phyloP scores from a whole-genome alignment of 2,329 filamentous ascomycete genomes.

The Diaporthe destruens region DNA sequence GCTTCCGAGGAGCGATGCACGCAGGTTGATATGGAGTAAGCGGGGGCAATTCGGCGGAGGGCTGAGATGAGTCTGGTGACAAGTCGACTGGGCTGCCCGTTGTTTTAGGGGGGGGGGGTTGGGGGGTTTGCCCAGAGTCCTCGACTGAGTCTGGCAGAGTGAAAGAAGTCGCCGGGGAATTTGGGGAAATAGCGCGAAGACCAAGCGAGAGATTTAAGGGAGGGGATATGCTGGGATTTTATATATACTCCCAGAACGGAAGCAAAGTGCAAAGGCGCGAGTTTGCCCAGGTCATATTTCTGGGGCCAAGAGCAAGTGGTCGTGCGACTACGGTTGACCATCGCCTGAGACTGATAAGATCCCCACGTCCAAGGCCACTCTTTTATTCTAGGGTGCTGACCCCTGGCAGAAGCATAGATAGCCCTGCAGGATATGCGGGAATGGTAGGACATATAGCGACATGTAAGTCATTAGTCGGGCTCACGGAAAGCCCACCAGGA shows the following conservation, averaged over 20 bases:
- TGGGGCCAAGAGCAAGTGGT: slow-evolving; percentile 30
- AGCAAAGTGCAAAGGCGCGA: not conserved
- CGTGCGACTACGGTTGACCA: slow-evolving; percentile 41
- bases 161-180: not conserved
- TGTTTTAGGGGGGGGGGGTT: too few relatives aligned
- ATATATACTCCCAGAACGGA: not conserved
- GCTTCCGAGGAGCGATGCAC: slow-evolving; percentile 32
- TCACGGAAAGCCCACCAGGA: not conserved
- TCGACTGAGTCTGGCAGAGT: not conserved
- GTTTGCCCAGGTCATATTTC: slow-evolving; percentile 18
- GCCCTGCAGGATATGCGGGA: slow-evolving; percentile 12
- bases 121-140: not conserved
- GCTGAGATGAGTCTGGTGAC: not conserved
- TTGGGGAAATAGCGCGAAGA: not conserved
- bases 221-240: not conserved
- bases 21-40: slow-evolving; percentile 6
- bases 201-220: not conserved
- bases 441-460: slow-evolving; percentile 27
- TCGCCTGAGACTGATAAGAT: slow-evolving; percentile 26
- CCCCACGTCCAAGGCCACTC: slow-evolving; percentile 23
- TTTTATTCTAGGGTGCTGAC: slow-evolving; percentile 4
- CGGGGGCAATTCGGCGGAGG: not conserved
- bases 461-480: slow-evolving; percentile 6
- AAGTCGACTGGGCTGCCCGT: not conserved
- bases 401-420: slow-evolving; percentile 34